Percentiles rank a stretch among this genome's conserved stretches.
Evolutionary conservation across 106 monocot genomes (phyloP).

Genomic region (Acanthochlamys bracteata): DNA sequence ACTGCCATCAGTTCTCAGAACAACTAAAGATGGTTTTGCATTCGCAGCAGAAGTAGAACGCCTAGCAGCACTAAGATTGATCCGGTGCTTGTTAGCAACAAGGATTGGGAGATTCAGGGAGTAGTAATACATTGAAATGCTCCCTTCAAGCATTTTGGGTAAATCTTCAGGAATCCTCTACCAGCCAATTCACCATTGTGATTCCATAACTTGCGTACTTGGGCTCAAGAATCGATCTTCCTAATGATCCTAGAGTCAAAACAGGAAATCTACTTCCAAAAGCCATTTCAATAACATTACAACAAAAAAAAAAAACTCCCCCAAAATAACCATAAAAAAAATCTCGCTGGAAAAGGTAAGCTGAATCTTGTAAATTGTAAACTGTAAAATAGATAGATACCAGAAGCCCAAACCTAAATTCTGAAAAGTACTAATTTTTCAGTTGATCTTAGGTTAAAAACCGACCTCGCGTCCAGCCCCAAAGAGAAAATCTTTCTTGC

Average conservation of each 20-base stretch:
- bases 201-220: not conserved
- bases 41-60: slow-evolving; percentile 4
- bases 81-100: slow-evolving; percentile 1
- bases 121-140: slow-evolving; percentile 5
- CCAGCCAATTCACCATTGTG: not conserved
- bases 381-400: too few species aligned
- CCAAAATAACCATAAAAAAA: too few species aligned
- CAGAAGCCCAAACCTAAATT: not conserved
- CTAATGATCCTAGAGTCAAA: not conserved
- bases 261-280: not conserved
- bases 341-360: too few species aligned
- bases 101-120: slow-evolving; percentile 5
- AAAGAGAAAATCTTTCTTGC: not conserved
- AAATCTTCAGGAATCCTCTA: not conserved
- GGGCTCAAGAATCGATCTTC: not conserved
- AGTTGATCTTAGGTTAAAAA: not conserved
- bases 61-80: not conserved
- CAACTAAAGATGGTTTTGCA: slow-evolving; percentile 18
- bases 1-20: slow-evolving; percentile 14
- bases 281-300: not conserved
- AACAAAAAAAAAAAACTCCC: too few species aligned
- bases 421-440: not conserved
- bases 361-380: too few species aligned
- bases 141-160: slow-evolving; percentile 16
- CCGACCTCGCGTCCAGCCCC: not conserved